phyloP scores from a whole-genome alignment of 164 flowering plant species.

The Magnolia changhungtana region DNA sequence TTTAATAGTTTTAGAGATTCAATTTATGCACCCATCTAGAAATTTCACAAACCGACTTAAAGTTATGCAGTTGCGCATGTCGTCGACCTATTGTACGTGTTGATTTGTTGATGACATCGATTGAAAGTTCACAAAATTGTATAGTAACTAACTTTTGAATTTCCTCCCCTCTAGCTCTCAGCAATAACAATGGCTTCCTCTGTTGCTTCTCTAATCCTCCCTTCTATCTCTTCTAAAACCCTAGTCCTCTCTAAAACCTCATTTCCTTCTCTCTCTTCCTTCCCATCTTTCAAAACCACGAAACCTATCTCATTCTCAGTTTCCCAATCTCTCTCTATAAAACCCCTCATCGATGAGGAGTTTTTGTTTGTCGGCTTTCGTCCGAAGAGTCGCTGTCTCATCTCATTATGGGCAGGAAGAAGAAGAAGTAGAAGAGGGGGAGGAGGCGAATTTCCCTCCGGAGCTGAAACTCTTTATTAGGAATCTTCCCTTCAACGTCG shows the following conservation, averaged over 20 bases:
- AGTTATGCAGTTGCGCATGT: too few relatives aligned
- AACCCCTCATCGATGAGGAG: not conserved
- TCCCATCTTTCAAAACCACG: constrained; percentile 8
- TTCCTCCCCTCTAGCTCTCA: not conserved
- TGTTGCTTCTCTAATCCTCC: constrained; percentile 42
- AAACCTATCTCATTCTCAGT: constrained; percentile 22
- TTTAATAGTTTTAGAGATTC: too few relatives aligned
- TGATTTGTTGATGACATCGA: too few relatives aligned
- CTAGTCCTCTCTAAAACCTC: constrained; percentile 22
- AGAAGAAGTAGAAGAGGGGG: constrained; percentile 23
- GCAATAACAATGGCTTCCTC: constrained; percentile 13
- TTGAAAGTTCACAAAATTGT: too few relatives aligned
- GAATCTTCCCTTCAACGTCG: constrained; percentile 63
- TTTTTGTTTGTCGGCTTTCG: constrained; percentile 29
- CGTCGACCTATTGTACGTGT: too few relatives aligned
- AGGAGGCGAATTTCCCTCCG: constrained; percentile 32
- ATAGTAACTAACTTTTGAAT: too few relatives aligned
- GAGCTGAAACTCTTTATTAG: constrained; percentile 75
- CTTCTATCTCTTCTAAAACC: constrained; percentile 44
- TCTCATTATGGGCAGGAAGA: constrained; percentile 40
- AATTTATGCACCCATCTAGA: too few relatives aligned
- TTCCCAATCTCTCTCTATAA: constrained; percentile 13
- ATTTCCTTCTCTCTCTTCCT: constrained; percentile 22
- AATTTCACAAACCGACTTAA: too few relatives aligned
- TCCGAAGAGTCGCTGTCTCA: constrained; percentile 37